Evolutionary conservation across 2,329 filamentous ascomycete genomes (phyloP).

Genomic region (Claviceps capensis): DNA sequence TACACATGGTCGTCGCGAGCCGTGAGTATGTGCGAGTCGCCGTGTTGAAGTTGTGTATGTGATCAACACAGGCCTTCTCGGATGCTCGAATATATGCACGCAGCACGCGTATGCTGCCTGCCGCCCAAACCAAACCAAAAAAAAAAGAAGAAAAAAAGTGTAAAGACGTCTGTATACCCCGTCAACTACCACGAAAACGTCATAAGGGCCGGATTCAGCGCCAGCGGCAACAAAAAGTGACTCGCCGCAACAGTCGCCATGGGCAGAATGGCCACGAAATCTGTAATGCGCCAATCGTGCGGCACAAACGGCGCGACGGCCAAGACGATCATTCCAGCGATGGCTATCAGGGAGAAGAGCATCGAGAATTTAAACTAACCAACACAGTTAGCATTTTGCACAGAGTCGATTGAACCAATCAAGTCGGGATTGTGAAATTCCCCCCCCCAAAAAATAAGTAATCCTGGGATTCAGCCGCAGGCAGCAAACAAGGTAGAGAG

Average conservation of each 20-base stretch:
- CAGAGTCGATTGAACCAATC: background rate
- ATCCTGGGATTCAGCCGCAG: background rate
- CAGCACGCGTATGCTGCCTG: no score
- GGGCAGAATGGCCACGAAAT: constrained; percentile 64
- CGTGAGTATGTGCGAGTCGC: no score
- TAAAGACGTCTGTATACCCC: background rate
- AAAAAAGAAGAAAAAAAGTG: no score
- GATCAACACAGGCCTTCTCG: no score
- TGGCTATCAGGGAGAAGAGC: constrained; percentile 42
- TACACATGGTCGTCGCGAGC: no score
- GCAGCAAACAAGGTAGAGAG: no score
- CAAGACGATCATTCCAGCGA: constrained; percentile 49
- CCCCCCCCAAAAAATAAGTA: background rate
- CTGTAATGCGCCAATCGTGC: constrained; percentile 49
- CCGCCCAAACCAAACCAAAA: no score
- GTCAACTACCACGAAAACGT: constrained; percentile 55
- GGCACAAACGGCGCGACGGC: constrained; percentile 52
- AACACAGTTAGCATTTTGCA: constrained; percentile 8
- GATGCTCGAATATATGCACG: no score
- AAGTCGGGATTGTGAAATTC: background rate
- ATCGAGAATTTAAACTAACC: constrained; percentile 58
- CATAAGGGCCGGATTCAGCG: constrained; percentile 67
- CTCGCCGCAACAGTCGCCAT: constrained; percentile 57
- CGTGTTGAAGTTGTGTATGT: no score
- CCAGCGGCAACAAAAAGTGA: constrained; percentile 59